phyloP scores from a whole-genome alignment of 2,329 filamentous ascomycete species.

The Fusarium concolor region DNA sequence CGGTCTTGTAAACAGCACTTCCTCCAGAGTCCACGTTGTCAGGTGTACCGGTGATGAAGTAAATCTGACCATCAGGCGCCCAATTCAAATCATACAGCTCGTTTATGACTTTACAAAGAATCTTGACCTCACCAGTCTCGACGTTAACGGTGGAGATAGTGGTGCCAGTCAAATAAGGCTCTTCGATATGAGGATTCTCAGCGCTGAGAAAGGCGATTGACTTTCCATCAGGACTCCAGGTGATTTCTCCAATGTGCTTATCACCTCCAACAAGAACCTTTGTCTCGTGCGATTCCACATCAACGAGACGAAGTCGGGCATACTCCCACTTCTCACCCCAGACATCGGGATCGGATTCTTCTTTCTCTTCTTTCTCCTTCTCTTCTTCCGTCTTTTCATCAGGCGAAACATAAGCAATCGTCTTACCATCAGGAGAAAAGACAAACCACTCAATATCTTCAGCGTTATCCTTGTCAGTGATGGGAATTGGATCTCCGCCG shows the following conservation, averaged over 20 bases:
- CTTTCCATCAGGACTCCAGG: constrained; percentile 41
- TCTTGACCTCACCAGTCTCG: background rate
- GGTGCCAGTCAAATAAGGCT: constrained; percentile 20
- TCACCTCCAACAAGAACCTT: constrained; percentile 18
- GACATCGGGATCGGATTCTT: constrained; percentile 50
- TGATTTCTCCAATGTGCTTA: constrained; percentile 16
- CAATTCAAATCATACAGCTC: constrained; percentile 15
- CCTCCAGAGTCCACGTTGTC: constrained; percentile 11
- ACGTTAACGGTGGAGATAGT: constrained; percentile 17
- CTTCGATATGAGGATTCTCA: constrained; percentile 28
- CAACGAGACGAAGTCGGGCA: constrained; percentile 47
- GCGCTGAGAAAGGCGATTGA: constrained; percentile 8
- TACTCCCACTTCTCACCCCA: constrained; percentile 53
- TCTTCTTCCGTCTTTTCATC: constrained; percentile 24
- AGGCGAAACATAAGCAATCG: constrained; percentile 28
- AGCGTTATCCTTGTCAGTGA: constrained; percentile 29
- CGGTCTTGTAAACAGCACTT: constrained; percentile 19
- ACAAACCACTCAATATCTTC: constrained; percentile 17
- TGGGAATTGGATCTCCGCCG: constrained; percentile 27
- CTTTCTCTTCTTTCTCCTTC: constrained; percentile 43
- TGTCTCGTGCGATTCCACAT: constrained; percentile 44
- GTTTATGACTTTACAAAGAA: constrained; percentile 25
- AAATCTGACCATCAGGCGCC: constrained; percentile 27
- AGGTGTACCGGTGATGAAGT: constrained; percentile 31
- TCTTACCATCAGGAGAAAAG: constrained; percentile 26